phyloP scores from a whole-genome alignment of 2,329 filamentous ascomycete genomes.

The Hypomyces perniciosus region DNA sequence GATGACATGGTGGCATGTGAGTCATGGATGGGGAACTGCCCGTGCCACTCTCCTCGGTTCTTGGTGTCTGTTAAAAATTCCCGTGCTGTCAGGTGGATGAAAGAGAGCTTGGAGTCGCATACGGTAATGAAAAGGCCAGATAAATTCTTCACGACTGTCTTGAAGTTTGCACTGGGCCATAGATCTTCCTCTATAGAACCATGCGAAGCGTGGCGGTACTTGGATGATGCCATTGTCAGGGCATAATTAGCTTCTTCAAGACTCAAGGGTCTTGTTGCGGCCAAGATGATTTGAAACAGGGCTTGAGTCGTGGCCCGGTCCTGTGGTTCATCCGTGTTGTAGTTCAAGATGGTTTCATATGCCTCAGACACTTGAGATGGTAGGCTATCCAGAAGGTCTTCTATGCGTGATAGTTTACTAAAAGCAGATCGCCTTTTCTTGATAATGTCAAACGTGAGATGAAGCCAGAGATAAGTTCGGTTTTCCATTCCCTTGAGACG shows the following conservation, averaged over 20 bases:
- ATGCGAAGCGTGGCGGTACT: too few relatives aligned
- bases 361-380: slow-evolving; percentile 18
- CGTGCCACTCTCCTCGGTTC: not conserved
- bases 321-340: not conserved
- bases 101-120: not conserved
- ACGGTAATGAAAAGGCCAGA: slow-evolving; percentile 6
- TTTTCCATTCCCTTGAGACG: slow-evolving; percentile 25
- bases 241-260: slow-evolving; percentile 6
- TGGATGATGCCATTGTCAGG: slow-evolving; percentile 4
- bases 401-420: slow-evolving; percentile 8
- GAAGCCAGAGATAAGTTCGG: slow-evolving; percentile 36
- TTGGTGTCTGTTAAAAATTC: slow-evolving; percentile 10
- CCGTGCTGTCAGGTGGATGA: slow-evolving; percentile 7
- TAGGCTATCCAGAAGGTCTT: slow-evolving; percentile 12
- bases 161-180: not conserved
- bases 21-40: not conserved
- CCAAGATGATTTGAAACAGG: not conserved
- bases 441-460: slow-evolving; percentile 28
- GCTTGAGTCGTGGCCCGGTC: not conserved
- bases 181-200: not conserved
- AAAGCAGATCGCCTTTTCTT: slow-evolving; percentile 13
- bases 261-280: slow-evolving; percentile 1
- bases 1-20: slow-evolving; percentile 1
- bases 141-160: not conserved
- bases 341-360: slow-evolving; percentile 20